These are phyloP conservation scores for Blastomyces parvus DNA, from an alignment of 2,329 filamentous ascomycete species.

Conservation along the genomic window DNA sequence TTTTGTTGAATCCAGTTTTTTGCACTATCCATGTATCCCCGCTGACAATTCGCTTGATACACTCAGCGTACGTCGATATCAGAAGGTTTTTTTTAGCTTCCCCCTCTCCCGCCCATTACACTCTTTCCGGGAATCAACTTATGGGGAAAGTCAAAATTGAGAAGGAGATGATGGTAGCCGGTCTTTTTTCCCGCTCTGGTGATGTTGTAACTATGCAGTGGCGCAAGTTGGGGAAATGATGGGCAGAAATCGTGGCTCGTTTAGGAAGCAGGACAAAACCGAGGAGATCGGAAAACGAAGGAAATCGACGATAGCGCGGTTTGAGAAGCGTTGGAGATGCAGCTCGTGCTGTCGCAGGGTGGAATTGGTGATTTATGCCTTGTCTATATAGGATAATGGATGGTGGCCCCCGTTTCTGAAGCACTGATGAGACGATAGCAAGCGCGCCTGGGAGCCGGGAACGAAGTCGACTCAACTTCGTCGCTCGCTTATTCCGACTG, in stretches of 20 bases:
- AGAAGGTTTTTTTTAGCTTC: not conserved
- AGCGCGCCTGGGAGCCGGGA: not conserved
- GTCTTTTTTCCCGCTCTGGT: not conserved
- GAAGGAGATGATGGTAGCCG: not conserved
- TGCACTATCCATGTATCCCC: slow-evolving; percentile 8
- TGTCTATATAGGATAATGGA: not conserved
- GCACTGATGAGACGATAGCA: slow-evolving; percentile 7
- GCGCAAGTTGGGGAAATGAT: not conserved
- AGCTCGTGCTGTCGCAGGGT: not conserved
- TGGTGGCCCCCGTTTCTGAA: not conserved
- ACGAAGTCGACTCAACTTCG: not conserved
- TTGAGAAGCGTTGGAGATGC: slow-evolving; percentile 5
- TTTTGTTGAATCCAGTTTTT: not conserved
- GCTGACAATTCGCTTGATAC: not conserved
- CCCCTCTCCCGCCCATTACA: not conserved
- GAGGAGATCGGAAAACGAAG: not conserved
- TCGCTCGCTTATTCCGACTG: not conserved
- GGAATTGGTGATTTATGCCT: not conserved
- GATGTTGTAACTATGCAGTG: slow-evolving; percentile 1
- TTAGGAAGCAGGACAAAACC: not conserved
- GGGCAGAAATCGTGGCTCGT: not conserved
- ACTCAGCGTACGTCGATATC: not conserved
- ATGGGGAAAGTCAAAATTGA: not conserved
- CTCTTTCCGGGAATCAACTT: not conserved
- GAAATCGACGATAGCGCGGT: slow-evolving; percentile 5